phyloP scores from a whole-genome alignment of 306 rosid species.

The Cucumis melo region DNA sequence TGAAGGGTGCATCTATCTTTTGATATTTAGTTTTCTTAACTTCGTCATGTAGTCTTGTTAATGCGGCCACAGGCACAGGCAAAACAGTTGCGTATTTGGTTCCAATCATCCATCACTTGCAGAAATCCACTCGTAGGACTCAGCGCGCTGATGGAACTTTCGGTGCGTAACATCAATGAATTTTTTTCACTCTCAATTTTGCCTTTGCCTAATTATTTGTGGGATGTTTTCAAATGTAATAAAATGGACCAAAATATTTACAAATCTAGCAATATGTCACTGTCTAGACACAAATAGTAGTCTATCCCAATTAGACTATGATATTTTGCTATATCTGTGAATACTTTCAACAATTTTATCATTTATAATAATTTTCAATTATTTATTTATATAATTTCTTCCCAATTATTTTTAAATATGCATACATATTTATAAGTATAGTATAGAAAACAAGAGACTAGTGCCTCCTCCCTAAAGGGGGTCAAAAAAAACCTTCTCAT shows the following conservation, averaged over 20 bases:
- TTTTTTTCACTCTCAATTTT: background rate
- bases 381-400: no score
- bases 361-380: no score
- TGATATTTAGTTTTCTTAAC: constrained; percentile 24
- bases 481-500: background rate
- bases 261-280: no score
- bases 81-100: constrained; percentile 76
- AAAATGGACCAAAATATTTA: no score
- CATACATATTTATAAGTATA: no score
- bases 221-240: no score
- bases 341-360: no score
- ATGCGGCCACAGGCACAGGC: constrained; percentile 90
- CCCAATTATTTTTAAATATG: no score
- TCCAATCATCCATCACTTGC: constrained; percentile 71
- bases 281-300: no score
- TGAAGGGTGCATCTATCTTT: background rate
- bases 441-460: background rate
- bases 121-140: constrained; percentile 33
- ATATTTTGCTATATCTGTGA: no score
- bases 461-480: background rate
- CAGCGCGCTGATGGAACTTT: constrained; percentile 75
- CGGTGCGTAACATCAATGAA: constrained; percentile 23
- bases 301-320: no score
- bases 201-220: background rate
- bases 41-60: constrained; percentile 37